A percentile compares a stretch with the other conserved stretches of the same genome.
Conservation (phyloP, 2,329 filamentous ascomycete species). For the Periconia digitata region DNA sequence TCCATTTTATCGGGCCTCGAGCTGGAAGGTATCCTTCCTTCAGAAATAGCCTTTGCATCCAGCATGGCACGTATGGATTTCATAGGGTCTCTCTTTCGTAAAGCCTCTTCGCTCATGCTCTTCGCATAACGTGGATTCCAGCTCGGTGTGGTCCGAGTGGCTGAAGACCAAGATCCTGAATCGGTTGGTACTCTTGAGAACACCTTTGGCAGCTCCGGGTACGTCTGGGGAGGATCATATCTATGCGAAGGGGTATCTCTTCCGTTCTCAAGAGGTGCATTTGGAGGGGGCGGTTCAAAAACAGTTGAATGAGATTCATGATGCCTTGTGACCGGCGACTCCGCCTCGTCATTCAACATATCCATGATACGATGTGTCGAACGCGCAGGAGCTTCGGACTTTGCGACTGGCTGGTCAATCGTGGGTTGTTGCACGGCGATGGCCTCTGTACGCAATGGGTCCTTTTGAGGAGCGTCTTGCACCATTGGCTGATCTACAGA, state of each 20-base stretch:
- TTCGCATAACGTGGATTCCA: conserved; percentile 14
- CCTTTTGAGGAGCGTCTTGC: conserved; percentile 5
- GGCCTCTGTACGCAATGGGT: conserved; percentile 7
- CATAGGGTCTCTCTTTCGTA: conserved; percentile 25
- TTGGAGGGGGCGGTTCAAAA: conserved; percentile 16
- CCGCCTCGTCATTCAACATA: conserved; percentile 39
- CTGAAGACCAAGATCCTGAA: conserved; percentile 20
- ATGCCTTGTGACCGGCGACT: conserved; percentile 25
- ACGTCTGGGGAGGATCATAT: conserved; percentile 25
- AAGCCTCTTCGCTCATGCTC: conserved; percentile 23
- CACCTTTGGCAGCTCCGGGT: conserved; percentile 23
- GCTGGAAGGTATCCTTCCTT: conserved; percentile 4
- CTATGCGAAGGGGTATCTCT: conserved; percentile 22
- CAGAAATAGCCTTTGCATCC: conserved; percentile 21
- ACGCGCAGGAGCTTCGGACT: conserved; percentile 26
- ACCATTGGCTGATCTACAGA: conserved; percentile 17
- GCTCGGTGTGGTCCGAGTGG: conserved; percentile 14
- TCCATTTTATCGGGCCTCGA: conserved; percentile 1
- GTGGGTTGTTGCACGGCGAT: conserved; percentile 4
- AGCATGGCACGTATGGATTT: conserved; percentile 29
- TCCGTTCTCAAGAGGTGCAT: conserved; percentile 18
- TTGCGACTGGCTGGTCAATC: conserved; percentile 7
- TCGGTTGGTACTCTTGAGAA: conserved; percentile 14
- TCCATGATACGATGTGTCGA: conserved; percentile 42
- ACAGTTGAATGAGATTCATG: conserved; percentile 18